Base-by-base conservation (phyloP, 2,329 filamentous ascomycete genomes). In the Cryphonectria naterciae region DNA sequence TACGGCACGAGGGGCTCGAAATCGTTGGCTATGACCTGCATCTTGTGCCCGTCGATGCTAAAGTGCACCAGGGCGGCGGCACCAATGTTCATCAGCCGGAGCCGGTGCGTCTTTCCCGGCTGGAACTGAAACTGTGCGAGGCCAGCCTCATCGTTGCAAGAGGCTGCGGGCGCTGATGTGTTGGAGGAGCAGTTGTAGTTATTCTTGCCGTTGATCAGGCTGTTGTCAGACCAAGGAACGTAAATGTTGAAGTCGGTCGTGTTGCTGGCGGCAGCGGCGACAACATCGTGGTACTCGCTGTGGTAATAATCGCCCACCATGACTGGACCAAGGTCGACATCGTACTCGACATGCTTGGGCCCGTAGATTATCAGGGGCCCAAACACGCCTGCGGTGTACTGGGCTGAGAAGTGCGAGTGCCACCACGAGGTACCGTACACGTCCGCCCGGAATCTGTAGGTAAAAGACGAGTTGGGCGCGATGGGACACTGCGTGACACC, bases 381-480 rank as follows among this genome's bases (percentile, higher is more conserved):
- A 35, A 17, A 68, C 11, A 54, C 56, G 2, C 67, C 67, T 17
- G 25, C 58, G 22, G 41, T 52, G 17, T 25, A 37, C 11, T 68
- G 67, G 10, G 67, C 67, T 7, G 56, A 62, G 58, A 52, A 68
- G 35, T 68, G 67, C 2, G 67, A 68, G 58, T 68, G 67, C 37
- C 61, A 68, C 56, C 87, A 89, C 2, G 81, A 81, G 0, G 85
- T 80, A 13, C 88, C 86, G 76, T 88, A 85, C 73, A 85, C 81
- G 0, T 84, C 86, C 11, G 85, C 86, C 61, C 82, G 82, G 80
- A 86, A 91, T 4, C 78, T 85, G 78, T 91, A 91, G 2, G 86
- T 89, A 54, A 84, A 83, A 1, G 81, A 81, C 5, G 84, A 74
- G 0, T 85, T 86, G 0, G 86, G 85, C 0, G 86, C 80, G 32